Base-by-base conservation (phyloP, 306 rosid species). In the Lupinus albus region DNA sequence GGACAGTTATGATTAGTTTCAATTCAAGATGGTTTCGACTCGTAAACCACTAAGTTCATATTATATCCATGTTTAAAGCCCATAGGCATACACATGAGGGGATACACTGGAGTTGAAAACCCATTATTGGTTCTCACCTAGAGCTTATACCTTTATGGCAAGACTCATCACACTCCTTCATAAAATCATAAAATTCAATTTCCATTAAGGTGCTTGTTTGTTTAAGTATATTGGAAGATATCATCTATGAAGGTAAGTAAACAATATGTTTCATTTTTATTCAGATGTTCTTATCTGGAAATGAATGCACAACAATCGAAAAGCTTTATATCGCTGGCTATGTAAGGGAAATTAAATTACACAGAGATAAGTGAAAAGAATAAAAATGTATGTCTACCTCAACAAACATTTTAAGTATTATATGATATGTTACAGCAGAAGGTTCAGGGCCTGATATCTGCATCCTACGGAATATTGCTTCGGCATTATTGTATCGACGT, bases 391-490 rank as follows among this genome's bases (percentile, higher is more conserved):
- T 47, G 78, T 7, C 48, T 79, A 93, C 99, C 89, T 86, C 81
- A 74, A 88, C 96, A 79, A 88, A 88, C 63, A 73, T 79, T 72
- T 88, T 90, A 53, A 93, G 94, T 63, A 90, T 85, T 67, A 93
- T 84, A 76, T 93, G 97, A 79, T 90, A 93, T 0, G 99, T 88
- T 41, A 89, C 8, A 32, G 97, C 91, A 62, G 97, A 90, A 39
- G 96, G 99, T 85, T 88, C 91, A 54, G 99, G 99, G 65, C 97
- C 96, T 21, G 82, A 84, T 76, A 74, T 76, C 77, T 77, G 88
- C 99, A 93, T 90, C 80, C 96, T 83, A 54, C 94, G 87, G 78
- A 93, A 93, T 76, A 93, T 87, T 30, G 97, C 94, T 84, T 93
- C 97, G 6, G 99, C 97, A 53, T 88, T 88, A 56, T 79, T 88